phyloP scores from a whole-genome alignment of 1,284 basidiomycete species.

The Vanrija sp. region DNA sequence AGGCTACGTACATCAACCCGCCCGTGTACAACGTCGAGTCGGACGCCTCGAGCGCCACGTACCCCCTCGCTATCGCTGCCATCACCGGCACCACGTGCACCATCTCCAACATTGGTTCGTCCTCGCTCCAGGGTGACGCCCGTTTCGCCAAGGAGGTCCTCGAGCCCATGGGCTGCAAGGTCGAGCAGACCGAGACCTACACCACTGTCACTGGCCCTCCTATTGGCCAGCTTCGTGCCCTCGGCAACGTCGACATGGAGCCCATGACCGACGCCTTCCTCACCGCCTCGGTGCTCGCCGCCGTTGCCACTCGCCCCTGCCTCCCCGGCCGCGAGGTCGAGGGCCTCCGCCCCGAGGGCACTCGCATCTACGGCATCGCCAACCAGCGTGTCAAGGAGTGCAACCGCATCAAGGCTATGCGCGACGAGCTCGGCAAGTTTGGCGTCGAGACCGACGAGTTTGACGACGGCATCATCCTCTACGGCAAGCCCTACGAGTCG shows the following conservation, averaged over 20 bases:
- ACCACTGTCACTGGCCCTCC: slow-evolving; percentile 93
- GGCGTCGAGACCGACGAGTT: slow-evolving; percentile 89
- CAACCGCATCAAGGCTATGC: slow-evolving; percentile 94
- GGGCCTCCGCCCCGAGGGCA: slow-evolving; percentile 52
- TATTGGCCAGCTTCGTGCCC: slow-evolving; percentile 70
- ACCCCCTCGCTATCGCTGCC: slow-evolving; percentile 93
- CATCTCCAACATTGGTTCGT: slow-evolving; percentile 83
- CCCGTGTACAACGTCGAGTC: slow-evolving; percentile 84
- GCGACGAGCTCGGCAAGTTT: slow-evolving; percentile 92
- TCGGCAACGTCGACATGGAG: slow-evolving; percentile 94
- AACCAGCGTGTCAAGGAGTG: slow-evolving; percentile 99
- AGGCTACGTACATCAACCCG: slow-evolving; percentile 74
- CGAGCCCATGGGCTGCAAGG: slow-evolving; percentile 89
- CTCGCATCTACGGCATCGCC: slow-evolving; percentile 89
- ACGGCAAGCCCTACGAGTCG: slow-evolving; percentile 64
- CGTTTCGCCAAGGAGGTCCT: slow-evolving; percentile 90
- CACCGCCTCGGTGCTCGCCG: slow-evolving; percentile 86
- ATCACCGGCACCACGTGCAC: slow-evolving; percentile 94
- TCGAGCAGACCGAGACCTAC: slow-evolving; percentile 78
- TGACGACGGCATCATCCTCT: slow-evolving; percentile 87
- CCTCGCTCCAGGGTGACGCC: slow-evolving; percentile 92
- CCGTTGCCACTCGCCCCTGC: slow-evolving; percentile 65
- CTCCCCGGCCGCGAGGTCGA: slow-evolving; percentile 42
- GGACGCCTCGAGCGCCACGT: slow-evolving; percentile 93
- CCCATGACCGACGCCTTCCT: slow-evolving; percentile 99